Evolutionary conservation across 805 yeast species (phyloP), one percentile per base, ranked within the genome.

Genomic region (Metschnikowia gruessii): DNA sequence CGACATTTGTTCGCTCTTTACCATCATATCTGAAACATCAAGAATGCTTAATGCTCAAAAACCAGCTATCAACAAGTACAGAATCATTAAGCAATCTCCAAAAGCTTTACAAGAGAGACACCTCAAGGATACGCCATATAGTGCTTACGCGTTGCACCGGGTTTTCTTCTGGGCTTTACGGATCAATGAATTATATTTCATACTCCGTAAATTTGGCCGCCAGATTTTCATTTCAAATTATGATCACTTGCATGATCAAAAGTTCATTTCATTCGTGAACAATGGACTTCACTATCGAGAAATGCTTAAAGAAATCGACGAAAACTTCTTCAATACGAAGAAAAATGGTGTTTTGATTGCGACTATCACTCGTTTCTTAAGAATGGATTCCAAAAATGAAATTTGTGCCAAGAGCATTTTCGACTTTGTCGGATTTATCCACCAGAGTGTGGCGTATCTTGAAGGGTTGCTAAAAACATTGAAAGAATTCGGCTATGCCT

Each of bases 331-430:
- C 48, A 64, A 68, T n/a, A 61, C 75, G 13, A 78, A 68, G 49
- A 77, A 75, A 49, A 79, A 77, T 53, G 78, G 76, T 22, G 64
- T 75, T 10, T 56, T 80, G 21, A 63, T 78, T 42, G 78, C 82
- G 3, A 68, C 70, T 8, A 66, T 79, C 19, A 67, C 79, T 0
- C 68, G 75, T 45, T 68, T 76, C 37, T 62, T 79, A 2, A 60
- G 80, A 42, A 69, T 69, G 51, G 70, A 70, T 38, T 60, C 76
- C 5, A 47, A 52, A 16, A 64, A 59, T 46, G 66, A 63, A 16
- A 64, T 66, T 8, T 64, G 65, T 34, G 53, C 69, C 2, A 74
- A 72, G 34, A 66, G 57, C 38, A 53, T 74, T 1, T 43, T 59
- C 15, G 80, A 74, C 42, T 63, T 75, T 21, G 62, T 63, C 19